Conservation (phyloP, 176 grass and related monocot genomes). For the Bonia amplexicaulis region DNA sequence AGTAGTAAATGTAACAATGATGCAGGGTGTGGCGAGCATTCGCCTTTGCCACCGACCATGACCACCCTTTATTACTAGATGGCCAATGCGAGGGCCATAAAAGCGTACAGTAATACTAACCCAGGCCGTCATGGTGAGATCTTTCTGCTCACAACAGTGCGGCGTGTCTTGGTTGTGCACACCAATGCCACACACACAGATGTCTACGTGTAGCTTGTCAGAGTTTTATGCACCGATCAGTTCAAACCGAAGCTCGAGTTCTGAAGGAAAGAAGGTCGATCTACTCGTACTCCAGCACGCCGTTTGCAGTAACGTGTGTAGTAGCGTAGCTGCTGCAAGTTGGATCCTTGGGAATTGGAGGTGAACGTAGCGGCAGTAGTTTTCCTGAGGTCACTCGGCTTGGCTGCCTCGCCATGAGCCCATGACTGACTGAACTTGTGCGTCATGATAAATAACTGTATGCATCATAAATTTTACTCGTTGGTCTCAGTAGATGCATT, state of each 20-base stretch:
- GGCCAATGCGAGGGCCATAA: neutral
- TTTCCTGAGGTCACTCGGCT: neutral
- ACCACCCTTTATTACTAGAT: constrained; percentile 18
- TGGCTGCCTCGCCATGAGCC: neutral
- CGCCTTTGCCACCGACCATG: constrained; percentile 40
- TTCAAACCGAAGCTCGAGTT: neutral
- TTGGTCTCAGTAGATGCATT: neutral
- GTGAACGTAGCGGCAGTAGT: neutral
- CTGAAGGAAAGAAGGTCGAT: neutral
- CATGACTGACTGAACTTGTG: neutral
- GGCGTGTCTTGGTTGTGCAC: neutral
- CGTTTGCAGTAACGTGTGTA: neutral
- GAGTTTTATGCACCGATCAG: neutral
- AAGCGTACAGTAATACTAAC: neutral
- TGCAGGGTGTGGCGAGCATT: neutral
- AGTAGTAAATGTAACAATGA: constrained; percentile 33
- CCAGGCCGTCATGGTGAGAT: constrained; percentile 33
- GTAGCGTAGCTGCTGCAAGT: neutral
- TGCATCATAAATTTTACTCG: neutral
- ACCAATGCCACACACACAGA: neutral
- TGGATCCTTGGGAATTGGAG: neutral
- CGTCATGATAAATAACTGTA: neutral
- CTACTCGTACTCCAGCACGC: neutral
- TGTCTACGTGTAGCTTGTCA: neutral
- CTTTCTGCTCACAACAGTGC: neutral